Percentiles rank a stretch among this genome's conserved stretches.
phyloP scores from a whole-genome alignment of 2,329 filamentous ascomycete species.

The Purpureocillium takamizusanense region DNA sequence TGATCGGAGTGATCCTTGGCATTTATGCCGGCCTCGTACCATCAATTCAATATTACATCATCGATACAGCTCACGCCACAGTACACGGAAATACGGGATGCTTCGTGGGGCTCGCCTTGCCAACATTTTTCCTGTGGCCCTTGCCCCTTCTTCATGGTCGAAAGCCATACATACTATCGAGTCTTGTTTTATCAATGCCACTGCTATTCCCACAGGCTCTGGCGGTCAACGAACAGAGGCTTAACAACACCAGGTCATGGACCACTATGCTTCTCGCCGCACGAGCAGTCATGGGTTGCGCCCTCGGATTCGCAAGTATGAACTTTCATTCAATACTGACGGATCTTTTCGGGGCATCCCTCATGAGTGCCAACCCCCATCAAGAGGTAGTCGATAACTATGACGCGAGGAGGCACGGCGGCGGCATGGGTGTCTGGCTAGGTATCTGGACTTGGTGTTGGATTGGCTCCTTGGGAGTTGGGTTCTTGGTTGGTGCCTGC shows the following conservation, averaged over 20 bases:
- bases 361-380: slow-evolving; percentile 64
- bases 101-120: slow-evolving; percentile 61
- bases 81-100: slow-evolving; percentile 67
- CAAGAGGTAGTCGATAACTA: slow-evolving; percentile 59
- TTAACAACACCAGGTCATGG: slow-evolving; percentile 47
- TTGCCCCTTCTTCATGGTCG: slow-evolving; percentile 66
- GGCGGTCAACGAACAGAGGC: slow-evolving; percentile 46
- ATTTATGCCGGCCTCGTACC: slow-evolving; percentile 73
- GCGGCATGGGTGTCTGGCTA: slow-evolving; percentile 73
- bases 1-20: slow-evolving; percentile 62
- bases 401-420: slow-evolving; percentile 65
- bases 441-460: slow-evolving; percentile 72
- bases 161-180: slow-evolving; percentile 65
- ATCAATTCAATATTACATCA: slow-evolving; percentile 69
- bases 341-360: slow-evolving; percentile 67
- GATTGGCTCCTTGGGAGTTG: slow-evolving; percentile 61
- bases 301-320: slow-evolving; percentile 67
- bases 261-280: slow-evolving; percentile 53
- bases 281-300: slow-evolving; percentile 56
- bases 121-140: slow-evolving; percentile 65
- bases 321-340: slow-evolving; percentile 64
- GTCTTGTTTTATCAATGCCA: slow-evolving; percentile 60
- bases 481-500: slow-evolving; percentile 62
- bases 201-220: slow-evolving; percentile 70
- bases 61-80: slow-evolving; percentile 56